Evolutionary conservation across 2,329 filamentous ascomycete genomes (phyloP), one percentile per base, ranked within the genome.

Genomic region (Xylariales sp.): DNA sequence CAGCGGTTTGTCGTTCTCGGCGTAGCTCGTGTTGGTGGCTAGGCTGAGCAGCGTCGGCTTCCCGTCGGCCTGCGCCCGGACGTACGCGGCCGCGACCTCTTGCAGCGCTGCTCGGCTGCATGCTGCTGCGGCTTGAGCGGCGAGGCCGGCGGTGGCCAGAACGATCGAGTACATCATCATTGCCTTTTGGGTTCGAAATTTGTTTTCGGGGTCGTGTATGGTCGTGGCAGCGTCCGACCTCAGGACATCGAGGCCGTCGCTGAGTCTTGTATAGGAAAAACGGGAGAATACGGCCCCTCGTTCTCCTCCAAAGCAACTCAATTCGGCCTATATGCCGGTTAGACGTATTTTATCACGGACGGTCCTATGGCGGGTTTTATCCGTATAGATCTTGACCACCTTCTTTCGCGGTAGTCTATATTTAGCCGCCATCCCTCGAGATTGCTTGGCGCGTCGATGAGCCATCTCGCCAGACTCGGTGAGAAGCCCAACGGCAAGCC

Each of bases 1-100:
- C 5, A 70, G 32, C 1, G 69, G 57, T 16, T 69, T 70, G 71
- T 80, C 78, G 68, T 81, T 80, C 68, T 81, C 78, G 1, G 75
- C 56, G 63, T 79, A 80, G 59, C 68, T 75, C 0, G 65, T 66
- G 49, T 75, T 73, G 36, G 23, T 56, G 7, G 69, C 69, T 18
- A 75, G 59, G 3, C 28, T 61, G 18, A 64, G 59, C 0, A 70
- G 18, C 6, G 43, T 64, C n/a, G 64, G 62, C 41, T 73, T 64
- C 3, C 75, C 75, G 0, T 66, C 68, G 1, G 68, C 67, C 63
- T 73, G 71, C 6, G 75, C 75, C 16, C 68, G 52, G 57, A 77
- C 41, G 62, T 77, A 77, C 1, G 71, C 62, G 3, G 72, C 70
- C 5, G 75, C 71, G 18, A 73, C 74, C 23, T 64, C 69, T 52